Evolutionary conservation across 352 stramenopile species (phyloP).

Genomic region (Globisporangium carolinianum): DNA sequence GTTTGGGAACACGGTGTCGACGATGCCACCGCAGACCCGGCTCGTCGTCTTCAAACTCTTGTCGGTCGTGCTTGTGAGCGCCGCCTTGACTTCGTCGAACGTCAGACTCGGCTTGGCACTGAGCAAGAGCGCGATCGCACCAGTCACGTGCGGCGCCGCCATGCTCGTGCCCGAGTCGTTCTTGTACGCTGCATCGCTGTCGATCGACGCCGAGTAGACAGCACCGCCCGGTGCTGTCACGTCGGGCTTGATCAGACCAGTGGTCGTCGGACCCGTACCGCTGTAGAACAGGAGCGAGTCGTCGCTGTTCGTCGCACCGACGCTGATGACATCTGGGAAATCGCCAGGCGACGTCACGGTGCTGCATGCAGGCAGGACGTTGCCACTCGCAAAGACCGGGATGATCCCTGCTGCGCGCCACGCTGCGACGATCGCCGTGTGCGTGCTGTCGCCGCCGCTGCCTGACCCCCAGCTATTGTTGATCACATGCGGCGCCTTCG

Average conservation of each 20-base stretch:
- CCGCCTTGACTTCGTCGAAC: constrained; percentile 16
- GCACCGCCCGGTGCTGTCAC: constrained; percentile 27
- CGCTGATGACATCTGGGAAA: constrained; percentile 22
- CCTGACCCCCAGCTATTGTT: constrained; percentile 47
- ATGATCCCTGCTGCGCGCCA: constrained; percentile 44
- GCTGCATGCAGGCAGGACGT: constrained; percentile 27
- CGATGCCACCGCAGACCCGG: constrained; percentile 2
- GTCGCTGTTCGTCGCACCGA: constrained; percentile 28
- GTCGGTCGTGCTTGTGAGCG: constrained; percentile 14
- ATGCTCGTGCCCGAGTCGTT: constrained; percentile 53
- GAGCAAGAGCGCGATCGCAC: constrained; percentile 41
- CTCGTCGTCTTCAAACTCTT: constrained; percentile 7
- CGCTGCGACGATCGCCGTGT: constrained; percentile 27
- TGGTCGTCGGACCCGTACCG: constrained; percentile 25
- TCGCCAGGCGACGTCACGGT: constrained; percentile 30
- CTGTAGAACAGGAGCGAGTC: constrained; percentile 34
- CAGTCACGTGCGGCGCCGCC: constrained; percentile 37
- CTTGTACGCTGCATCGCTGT: constrained; percentile 24
- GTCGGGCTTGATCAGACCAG: constrained; percentile 37
- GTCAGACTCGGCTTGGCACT: constrained; percentile 23
- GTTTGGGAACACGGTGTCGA: constrained; percentile 11
- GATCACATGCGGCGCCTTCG: constrained; percentile 41
- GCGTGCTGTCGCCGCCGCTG: constrained; percentile 25
- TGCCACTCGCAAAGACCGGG: constrained; percentile 43
- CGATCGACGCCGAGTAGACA: constrained; percentile 32